Conservation (phyloP, 2,329 filamentous ascomycete species). For the Diaporthe ampelina region DNA sequence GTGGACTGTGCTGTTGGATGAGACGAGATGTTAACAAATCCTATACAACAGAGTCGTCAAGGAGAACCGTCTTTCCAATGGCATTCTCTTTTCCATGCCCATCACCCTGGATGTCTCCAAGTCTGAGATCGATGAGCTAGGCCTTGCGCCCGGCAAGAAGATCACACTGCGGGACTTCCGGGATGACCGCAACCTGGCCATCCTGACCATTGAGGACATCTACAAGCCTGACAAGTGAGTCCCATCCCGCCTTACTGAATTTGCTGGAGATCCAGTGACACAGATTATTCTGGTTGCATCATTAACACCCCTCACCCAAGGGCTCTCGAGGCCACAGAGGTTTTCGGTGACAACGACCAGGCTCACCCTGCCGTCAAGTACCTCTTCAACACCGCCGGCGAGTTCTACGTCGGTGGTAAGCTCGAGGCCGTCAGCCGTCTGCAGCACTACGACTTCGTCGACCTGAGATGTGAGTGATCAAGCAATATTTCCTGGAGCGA, state of each 20-base stretch:
- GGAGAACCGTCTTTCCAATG: constrained; percentile 87
- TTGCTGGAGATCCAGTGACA: not conserved
- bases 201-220: constrained; percentile 94
- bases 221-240: constrained; percentile 95
- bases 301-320: constrained; percentile 59
- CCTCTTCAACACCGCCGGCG: constrained; percentile 83
- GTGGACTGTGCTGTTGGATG: not conserved
- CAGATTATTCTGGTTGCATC: not conserved
- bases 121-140: constrained; percentile 79
- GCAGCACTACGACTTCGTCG: constrained; percentile 99
- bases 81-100: constrained; percentile 95
- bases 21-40: constrained; percentile 27
- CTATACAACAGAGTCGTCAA: constrained; percentile 79
- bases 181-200: constrained; percentile 95
- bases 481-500: not conserved
- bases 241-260: not conserved
- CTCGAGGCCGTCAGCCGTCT: constrained; percentile 94
- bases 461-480: constrained; percentile 81
- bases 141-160: constrained; percentile 83
- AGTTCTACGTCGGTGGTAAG: constrained; percentile 96
- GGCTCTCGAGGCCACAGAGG: constrained; percentile 89
- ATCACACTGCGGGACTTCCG: constrained; percentile 94
- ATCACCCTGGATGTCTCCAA: constrained; percentile 91
- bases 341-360: constrained; percentile 88
- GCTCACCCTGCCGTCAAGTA: constrained; percentile 94